phyloP scores from a whole-genome alignment of 1,284 basidiomycete species.

The Erythrobasidium hasegawianum region DNA sequence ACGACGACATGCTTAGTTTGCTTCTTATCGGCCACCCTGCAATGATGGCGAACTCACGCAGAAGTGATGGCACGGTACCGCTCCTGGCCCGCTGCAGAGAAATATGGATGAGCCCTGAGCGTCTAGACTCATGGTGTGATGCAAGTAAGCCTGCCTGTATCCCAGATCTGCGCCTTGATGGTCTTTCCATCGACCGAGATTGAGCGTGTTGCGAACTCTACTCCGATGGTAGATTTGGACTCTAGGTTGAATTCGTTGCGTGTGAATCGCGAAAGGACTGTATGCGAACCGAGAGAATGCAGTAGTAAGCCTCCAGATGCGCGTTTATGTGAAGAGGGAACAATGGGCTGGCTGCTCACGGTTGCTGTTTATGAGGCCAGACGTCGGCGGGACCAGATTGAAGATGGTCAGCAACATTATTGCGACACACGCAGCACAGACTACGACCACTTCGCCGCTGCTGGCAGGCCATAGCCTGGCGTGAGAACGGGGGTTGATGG shows the following conservation, averaged over 20 bases:
- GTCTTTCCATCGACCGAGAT: slow-evolving; percentile 95
- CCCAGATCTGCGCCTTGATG: slow-evolving; percentile 99
- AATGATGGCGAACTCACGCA: slow-evolving; percentile 58
- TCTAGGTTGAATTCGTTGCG: slow-evolving; percentile 99
- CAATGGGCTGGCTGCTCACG: no score
- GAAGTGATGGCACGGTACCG: slow-evolving; percentile 98
- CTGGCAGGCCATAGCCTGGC: no score
- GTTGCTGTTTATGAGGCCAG: no score
- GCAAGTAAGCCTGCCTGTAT: slow-evolving; percentile 67
- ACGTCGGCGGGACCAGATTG: no score
- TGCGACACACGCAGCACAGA: no score
- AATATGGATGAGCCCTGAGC: background rate
- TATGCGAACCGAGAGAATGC: background rate
- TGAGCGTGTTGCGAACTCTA: slow-evolving; percentile 96
- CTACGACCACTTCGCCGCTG: no score
- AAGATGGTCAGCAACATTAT: no score
- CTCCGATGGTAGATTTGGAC: slow-evolving; percentile 97
- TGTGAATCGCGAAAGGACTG: slow-evolving; percentile 82
- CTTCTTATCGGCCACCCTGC: background rate
- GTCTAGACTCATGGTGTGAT: background rate
- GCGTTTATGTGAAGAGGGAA: no score
- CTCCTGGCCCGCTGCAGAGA: slow-evolving; percentile 80
- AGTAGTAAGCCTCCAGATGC: no score
- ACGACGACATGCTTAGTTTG: no score
- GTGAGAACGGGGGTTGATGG: background rate